Evolutionary conservation across 2,329 filamentous ascomycete genomes (phyloP).

Genomic region (Stachybotrys elegans): DNA sequence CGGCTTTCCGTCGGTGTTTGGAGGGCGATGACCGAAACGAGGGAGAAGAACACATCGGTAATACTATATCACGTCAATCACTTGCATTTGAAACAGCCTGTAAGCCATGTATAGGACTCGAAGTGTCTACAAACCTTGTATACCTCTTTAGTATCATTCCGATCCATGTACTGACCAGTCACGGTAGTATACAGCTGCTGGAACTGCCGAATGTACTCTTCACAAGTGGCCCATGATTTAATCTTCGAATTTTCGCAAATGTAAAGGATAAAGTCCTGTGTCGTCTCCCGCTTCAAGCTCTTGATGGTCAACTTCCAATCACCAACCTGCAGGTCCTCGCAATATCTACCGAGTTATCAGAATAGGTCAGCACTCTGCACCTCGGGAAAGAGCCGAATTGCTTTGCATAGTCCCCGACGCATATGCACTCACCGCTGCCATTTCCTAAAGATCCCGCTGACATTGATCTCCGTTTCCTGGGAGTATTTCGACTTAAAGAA

Average conservation of each 20-base stretch:
- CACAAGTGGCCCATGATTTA: constrained; percentile 13
- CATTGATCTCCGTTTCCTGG: constrained; percentile 15
- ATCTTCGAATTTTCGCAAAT: constrained; percentile 17
- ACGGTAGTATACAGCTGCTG: constrained; percentile 19
- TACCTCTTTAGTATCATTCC: constrained; percentile 18
- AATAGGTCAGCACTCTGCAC: background rate
- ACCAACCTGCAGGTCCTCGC: constrained; percentile 11
- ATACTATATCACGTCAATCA: constrained; percentile 13
- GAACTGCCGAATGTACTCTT: constrained; percentile 21
- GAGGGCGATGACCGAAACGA: constrained; percentile 13
- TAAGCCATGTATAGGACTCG: background rate
- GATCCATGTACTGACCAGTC: constrained; percentile 15
- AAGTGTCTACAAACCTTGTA: constrained; percentile 16
- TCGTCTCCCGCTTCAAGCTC: constrained; percentile 11
- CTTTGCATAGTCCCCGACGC: background rate
- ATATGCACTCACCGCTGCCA: constrained; percentile 14
- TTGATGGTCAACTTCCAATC: constrained; percentile 13
- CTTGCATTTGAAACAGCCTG: constrained; percentile 2
- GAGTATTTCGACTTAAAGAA: constrained; percentile 16
- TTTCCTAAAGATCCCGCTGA: constrained; percentile 15
- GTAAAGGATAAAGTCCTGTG: constrained; percentile 19
- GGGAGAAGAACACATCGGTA: constrained; percentile 15
- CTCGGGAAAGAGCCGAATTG: background rate
- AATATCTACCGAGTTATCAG: constrained; percentile 12
- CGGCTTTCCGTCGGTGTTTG: constrained; percentile 17